phyloP scores from a whole-genome alignment of 139 green algal genomes.

The Asterochloris sp. region DNA sequence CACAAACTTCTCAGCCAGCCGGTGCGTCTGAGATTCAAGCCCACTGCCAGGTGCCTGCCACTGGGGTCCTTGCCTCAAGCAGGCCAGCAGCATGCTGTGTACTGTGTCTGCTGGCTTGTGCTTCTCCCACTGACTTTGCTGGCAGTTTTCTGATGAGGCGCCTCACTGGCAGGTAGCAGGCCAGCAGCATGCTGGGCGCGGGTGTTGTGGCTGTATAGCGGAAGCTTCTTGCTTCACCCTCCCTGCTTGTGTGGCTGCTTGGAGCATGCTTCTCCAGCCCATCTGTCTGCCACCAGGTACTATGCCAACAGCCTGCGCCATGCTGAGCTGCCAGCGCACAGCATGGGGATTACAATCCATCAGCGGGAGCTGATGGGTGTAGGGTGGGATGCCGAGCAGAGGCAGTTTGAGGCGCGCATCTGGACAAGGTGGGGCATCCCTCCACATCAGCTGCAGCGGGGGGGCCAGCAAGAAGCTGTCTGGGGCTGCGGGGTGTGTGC shows the following conservation, averaged over 20 bases:
- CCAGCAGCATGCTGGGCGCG: neutral
- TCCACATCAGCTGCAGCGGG: neutral
- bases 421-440: slow-evolving; percentile 2
- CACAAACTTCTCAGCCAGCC: slow-evolving; percentile 16
- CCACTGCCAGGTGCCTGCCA: neutral
- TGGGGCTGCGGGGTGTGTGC: neutral
- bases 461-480: neutral
- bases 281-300: too few relatives aligned
- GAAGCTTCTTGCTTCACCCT: too few relatives aligned
- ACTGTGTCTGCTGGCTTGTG: too few relatives aligned
- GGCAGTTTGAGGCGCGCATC: slow-evolving; percentile 21
- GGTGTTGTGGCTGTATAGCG: too few relatives aligned
- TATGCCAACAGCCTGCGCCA: too few relatives aligned
- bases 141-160: neutral
- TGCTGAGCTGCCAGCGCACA: too few relatives aligned
- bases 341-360: too few relatives aligned
- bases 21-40: neutral
- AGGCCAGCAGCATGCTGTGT: neutral
- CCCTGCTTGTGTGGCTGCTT: too few relatives aligned
- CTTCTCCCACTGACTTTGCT: too few relatives aligned
- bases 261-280: too few relatives aligned
- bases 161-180: neutral
- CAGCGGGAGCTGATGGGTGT: slow-evolving; percentile 7
- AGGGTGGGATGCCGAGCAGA: neutral
- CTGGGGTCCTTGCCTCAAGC: neutral